These are phyloP conservation scores for Porcisia hertigi DNA, from an alignment of 208 protist genomes.

Conservation along the genomic window DNA sequence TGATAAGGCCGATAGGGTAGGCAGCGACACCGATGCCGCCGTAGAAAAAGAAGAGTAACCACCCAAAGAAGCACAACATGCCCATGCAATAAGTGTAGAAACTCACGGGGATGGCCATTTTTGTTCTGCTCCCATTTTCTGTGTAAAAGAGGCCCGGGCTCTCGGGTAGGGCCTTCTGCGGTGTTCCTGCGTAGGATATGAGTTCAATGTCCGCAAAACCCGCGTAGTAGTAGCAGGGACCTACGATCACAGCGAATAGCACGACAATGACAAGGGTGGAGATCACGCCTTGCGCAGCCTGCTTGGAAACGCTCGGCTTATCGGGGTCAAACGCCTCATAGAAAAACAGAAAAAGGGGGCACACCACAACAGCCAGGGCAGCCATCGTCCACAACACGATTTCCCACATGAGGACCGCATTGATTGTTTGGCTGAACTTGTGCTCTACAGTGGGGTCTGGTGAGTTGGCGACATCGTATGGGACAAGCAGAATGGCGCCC, in stretches of 20 bases:
- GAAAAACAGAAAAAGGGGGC: slow-evolving; percentile 93
- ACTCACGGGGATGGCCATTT: slow-evolving; percentile 48
- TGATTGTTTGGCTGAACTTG: slow-evolving; percentile 67
- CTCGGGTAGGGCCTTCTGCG: slow-evolving; percentile 34
- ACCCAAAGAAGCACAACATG: slow-evolving; percentile 81
- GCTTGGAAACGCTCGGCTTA: slow-evolving; percentile 48
- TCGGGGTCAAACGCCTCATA: slow-evolving; percentile 94
- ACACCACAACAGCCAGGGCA: slow-evolving; percentile 73
- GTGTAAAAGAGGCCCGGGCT: slow-evolving; percentile 12
- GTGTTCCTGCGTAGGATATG: slow-evolving; percentile 34
- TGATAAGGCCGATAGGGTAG: slow-evolving; percentile 75
- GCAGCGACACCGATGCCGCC: slow-evolving; percentile 91
- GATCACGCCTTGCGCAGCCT: slow-evolving; percentile 73
- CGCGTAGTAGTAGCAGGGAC: slow-evolving; percentile 53
- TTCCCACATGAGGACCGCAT: slow-evolving; percentile 88
- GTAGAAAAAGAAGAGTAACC: slow-evolving; percentile 93
- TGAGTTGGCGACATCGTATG: slow-evolving; percentile 92
- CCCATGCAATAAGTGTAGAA: slow-evolving; percentile 85
- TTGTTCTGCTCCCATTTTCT: slow-evolving; percentile 21
- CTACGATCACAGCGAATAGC: slow-evolving; percentile 59
- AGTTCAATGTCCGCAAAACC: slow-evolving; percentile 52
- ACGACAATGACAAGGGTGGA: slow-evolving; percentile 60
- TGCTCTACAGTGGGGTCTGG: slow-evolving; percentile 59
- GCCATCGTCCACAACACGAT: slow-evolving; percentile 83
- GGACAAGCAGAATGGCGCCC: slow-evolving; percentile 88